Base-by-base conservation (phyloP, 1,139 yeast species). In the Geotrichum citri-aurantii region DNA sequence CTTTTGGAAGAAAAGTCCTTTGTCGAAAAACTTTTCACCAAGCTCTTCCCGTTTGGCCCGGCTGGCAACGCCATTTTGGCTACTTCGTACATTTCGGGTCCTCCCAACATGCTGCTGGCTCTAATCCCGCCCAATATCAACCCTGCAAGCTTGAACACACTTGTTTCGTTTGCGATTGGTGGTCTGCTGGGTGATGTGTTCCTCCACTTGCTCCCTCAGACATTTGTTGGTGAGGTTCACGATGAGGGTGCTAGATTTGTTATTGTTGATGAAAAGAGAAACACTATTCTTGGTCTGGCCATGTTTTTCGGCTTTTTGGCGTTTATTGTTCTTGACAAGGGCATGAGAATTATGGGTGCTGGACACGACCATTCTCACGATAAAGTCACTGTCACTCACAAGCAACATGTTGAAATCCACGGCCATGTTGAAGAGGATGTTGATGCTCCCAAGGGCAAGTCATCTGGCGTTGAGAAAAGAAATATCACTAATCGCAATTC, bases 111-210 rank as follows among this genome's bases (percentile, higher is more conserved):
- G 49, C 69, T 84, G 37, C 71, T 85, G 27, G 79, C 80, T 0
- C 68, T 79, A 46, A 76, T 83, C 50, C 88, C 88, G 2, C 74
- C 77, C 3, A 69, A 69, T 52, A 79, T 81, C 55, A 74, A 79
- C 59, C 79, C 82, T 2, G 70, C 78, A 2, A 69, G 77, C 49
- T 71, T 83, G 46, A 75, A 81, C 17, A 68, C 79, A 37, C 69
- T 85, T 59, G 86, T 84, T 1, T 76, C 87, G 50, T 85, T 85
- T 72, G 90, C 91, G 19, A 78, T 83, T 52, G 92, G 92, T 50
- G 86, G 89, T 1, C 72, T 85, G 44, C 71, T 86, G 40, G 91
- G 91, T 49, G 90, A 85, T 67, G 82, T 85, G 4, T 83, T 85
- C 62, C 67, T 85, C 57, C 90, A 85, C 68, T 67, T 85, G 61